Evolutionary conservation across 2,329 filamentous ascomycete species (phyloP), one percentile per base, ranked within the genome.

Genomic region (Lachnellula willkommii): DNA sequence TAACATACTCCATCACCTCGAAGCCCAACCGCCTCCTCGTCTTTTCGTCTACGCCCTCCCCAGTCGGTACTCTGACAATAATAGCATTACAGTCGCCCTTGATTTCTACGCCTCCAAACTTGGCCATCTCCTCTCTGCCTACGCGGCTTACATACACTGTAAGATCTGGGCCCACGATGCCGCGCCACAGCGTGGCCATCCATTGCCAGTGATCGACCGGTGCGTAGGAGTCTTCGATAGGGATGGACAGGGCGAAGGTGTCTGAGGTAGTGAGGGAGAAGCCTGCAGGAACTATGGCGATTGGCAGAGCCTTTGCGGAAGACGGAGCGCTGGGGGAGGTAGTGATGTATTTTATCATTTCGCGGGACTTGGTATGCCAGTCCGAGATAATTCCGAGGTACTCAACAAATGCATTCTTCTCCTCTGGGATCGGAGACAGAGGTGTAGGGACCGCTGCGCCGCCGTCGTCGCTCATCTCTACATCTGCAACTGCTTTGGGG

Each of bases 141-240:
- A 59, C 67, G 3, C 65, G 61, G 42, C 76, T 78, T 17, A 88
- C 79, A 66, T 88, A 90, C 28, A 94, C 77, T 1, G 88, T 88
- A 47, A 93, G 74, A 70, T 97, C 93, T 0, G 93, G 84, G 0
- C 88, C 90, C 1, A 92, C 79, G 53, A 89, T 88, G 9, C 90
- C 90, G 9, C 92, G 85, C 93, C 93, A 97, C 22, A 96, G 80
- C 45, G 89, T 93, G 37, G 93, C 93, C 77, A 94, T 90, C 93
- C 93, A 97, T 71, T 95, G 89, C 91, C 93, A 97, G 73, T 97
- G 93, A 66, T 95, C 91, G n/a, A 88, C 80, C 0, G 89, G 85
- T 15, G 84, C 81, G 70, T 95, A 96, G 6, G 80, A 78, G 68
- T 95, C 91, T 17, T 79, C 75, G 62, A 95, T 90, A 1, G 88